A percentile compares a stretch with the other conserved stretches of the same genome.
Evolutionary conservation across 176 grass and related monocot species (phyloP).

Genomic region (Dendrocalamus sinicus): DNA sequence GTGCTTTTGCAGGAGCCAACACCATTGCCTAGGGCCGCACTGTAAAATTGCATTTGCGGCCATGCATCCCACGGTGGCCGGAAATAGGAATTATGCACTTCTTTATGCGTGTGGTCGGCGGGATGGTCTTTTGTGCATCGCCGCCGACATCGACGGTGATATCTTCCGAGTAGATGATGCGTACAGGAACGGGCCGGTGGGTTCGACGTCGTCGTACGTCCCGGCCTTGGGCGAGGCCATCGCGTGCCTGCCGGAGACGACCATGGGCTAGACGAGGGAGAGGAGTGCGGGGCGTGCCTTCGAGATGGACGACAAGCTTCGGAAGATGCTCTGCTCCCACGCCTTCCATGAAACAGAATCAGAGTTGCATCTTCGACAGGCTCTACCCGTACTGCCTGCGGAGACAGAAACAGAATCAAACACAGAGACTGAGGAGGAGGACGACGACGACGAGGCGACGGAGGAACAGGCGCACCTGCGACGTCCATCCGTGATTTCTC

Average conservation of each 20-base stretch:
- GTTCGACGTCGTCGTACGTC: background rate
- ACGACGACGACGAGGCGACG: too few relatives aligned
- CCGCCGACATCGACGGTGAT: too few relatives aligned
- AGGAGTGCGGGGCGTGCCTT: constrained; percentile 24
- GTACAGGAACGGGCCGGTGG: background rate
- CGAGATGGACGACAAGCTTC: background rate
- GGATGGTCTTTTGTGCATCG: too few relatives aligned
- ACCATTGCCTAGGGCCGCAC: too few relatives aligned
- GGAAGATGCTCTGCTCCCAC: constrained; percentile 29
- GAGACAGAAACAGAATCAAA: background rate
- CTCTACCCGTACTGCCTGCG: constrained; percentile 36
- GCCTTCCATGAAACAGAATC: constrained; percentile 42
- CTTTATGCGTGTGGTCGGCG: too few relatives aligned
- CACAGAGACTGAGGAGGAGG: background rate
- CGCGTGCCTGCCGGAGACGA: background rate
- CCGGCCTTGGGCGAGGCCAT: background rate
- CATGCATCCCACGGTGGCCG: too few relatives aligned
- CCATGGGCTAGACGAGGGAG: background rate
- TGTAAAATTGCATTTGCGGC: too few relatives aligned
- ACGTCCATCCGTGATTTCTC: too few relatives aligned
- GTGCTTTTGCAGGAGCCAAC: too few relatives aligned
- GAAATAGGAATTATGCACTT: too few relatives aligned
- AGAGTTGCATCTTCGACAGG: background rate
- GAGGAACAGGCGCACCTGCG: too few relatives aligned
- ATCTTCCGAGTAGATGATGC: background rate